phyloP scores from a whole-genome alignment of 2,329 filamentous ascomycete species.

The Ophiostoma australiae region DNA sequence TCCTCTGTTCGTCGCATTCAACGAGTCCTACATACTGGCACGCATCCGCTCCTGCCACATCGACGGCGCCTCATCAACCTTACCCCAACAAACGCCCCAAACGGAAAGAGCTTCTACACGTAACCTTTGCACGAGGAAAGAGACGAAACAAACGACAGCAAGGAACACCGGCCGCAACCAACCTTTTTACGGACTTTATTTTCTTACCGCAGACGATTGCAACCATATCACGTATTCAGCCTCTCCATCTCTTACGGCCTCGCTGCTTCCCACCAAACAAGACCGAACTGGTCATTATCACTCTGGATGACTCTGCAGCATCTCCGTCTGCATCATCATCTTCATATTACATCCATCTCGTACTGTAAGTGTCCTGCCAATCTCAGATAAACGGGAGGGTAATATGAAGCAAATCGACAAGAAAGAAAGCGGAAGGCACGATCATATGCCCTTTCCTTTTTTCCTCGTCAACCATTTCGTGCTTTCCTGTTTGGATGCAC shows the following conservation, averaged over 20 bases:
- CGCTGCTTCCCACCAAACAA: not conserved
- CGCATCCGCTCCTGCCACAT: not conserved
- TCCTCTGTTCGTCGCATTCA: not conserved
- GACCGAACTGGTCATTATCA: not conserved
- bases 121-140: not conserved
- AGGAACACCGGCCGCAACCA: not conserved
- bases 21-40: not conserved
- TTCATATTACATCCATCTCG: not conserved
- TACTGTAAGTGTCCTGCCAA: not conserved
- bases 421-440: slow-evolving; percentile 1
- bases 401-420: not conserved
- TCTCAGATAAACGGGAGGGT: not conserved
- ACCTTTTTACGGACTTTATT: not conserved
- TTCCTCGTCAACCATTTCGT: not conserved
- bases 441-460: not conserved
- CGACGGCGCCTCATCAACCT: not conserved
- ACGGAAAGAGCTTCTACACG: not conserved
- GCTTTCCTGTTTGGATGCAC: slow-evolving; percentile 7
- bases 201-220: not conserved
- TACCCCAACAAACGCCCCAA: slow-evolving; percentile 5
- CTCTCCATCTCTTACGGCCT: not conserved
- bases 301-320: not conserved
- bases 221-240: not conserved
- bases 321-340: not conserved
- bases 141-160: not conserved